These are phyloP conservation scores for Allodekkera sacchari DNA, from an alignment of 805 yeast genomes.

Conservation along the genomic window DNA sequence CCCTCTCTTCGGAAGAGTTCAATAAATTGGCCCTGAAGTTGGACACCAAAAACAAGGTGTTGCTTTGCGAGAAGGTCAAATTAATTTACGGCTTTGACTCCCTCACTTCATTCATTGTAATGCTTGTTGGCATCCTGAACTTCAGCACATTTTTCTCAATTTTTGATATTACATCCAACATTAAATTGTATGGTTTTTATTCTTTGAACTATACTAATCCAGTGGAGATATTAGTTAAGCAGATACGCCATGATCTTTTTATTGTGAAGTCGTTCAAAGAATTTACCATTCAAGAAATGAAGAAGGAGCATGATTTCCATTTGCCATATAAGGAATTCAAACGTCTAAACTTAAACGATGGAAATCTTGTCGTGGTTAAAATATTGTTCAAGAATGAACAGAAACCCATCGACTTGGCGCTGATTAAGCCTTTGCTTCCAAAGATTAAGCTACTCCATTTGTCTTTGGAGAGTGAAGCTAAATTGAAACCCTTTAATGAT, in stretches of 20 bases:
- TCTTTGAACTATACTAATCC: constrained; percentile 19
- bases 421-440: constrained; percentile 18
- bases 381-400: constrained; percentile 23
- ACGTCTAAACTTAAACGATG: constrained; percentile 20
- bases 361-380: constrained; percentile 23
- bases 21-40: constrained; percentile 11
- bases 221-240: constrained; percentile 23
- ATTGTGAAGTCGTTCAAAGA: constrained; percentile 23
- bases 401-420: constrained; percentile 20
- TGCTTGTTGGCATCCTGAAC: constrained; percentile 15
- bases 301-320: constrained; percentile 24
- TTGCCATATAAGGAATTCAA: constrained; percentile 24
- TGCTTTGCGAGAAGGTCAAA: constrained; percentile 21
- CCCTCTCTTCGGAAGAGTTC: constrained; percentile 16
- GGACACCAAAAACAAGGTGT: constrained; percentile 10
- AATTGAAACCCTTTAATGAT: constrained; percentile 21
- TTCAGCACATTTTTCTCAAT: constrained; percentile 22
- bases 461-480: constrained; percentile 21
- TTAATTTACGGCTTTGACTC: constrained; percentile 18
- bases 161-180: constrained; percentile 24
- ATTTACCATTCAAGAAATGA: constrained; percentile 23
- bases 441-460: constrained; percentile 20
- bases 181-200: constrained; percentile 24
- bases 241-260: constrained; percentile 22
- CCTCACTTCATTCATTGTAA: constrained; percentile 15